These are phyloP conservation scores for Naematelia aurantialba DNA, from an alignment of 768 basidiomycete species.

Conservation along the genomic window DNA sequence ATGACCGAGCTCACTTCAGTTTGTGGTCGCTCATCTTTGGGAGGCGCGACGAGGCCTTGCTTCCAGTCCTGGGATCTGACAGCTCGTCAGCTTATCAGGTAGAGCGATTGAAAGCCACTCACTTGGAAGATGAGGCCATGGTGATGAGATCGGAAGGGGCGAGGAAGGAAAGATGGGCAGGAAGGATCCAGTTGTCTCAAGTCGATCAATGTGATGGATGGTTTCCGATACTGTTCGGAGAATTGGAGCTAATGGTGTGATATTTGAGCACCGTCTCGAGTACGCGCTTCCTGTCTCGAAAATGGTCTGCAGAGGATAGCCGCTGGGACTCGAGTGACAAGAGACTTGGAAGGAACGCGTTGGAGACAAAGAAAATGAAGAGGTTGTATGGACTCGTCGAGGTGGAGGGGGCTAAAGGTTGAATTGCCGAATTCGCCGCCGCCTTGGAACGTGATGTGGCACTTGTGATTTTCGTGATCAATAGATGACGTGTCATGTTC, in stretches of 20 bases:
- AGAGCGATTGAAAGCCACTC: conserved; percentile 7
- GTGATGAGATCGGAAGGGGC: conserved; percentile 1
- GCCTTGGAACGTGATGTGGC: background rate
- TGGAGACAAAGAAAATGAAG: background rate
- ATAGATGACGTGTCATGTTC: background rate
- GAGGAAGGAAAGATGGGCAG: background rate
- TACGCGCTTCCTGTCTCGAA: too few relatives aligned
- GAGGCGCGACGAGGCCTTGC: conserved; percentile 71
- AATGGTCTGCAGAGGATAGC: too few relatives aligned
- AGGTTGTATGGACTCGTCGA: background rate
- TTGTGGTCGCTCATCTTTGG: conserved; percentile 88
- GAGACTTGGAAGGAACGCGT: background rate
- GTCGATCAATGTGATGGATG: background rate
- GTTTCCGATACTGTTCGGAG: too few relatives aligned
- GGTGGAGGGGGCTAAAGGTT: background rate
- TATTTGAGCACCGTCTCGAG: too few relatives aligned
- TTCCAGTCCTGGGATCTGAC: conserved; percentile 59
- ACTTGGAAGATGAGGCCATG: conserved; percentile 42
- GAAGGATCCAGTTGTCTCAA: background rate
- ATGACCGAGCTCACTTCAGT: conserved; percentile 61
- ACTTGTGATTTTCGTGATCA: background rate
- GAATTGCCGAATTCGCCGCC: background rate
- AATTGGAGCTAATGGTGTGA: too few relatives aligned
- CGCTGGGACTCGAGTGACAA: too few relatives aligned
- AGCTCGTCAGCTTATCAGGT: background rate